Conservation (phyloP, 192 early-diverging fungal genomes). For the Podila horticola region DNA sequence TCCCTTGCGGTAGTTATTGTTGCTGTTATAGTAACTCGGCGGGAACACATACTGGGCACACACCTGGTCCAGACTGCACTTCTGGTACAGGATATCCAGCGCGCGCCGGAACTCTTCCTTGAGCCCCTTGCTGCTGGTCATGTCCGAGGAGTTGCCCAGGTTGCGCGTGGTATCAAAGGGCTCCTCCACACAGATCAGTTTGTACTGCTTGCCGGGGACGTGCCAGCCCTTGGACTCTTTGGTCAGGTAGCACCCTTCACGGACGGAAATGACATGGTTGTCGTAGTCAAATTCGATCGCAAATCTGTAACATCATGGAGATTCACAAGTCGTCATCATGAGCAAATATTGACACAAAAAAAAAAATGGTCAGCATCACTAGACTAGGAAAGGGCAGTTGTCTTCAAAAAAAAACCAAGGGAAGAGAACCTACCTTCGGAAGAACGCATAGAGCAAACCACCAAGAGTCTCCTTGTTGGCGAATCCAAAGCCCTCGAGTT, state of each 20-base stretch:
- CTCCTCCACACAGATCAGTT: constrained; percentile 91
- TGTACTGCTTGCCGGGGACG: constrained; percentile 67
- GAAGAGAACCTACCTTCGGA: constrained; percentile 66
- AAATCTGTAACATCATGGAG: constrained; percentile 50
- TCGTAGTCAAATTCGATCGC: constrained; percentile 90
- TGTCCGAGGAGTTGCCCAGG: constrained; percentile 91
- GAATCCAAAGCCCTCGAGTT: constrained; percentile 72
- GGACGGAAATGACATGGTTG: constrained; percentile 79
- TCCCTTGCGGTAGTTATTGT: background rate
- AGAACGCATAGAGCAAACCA: constrained; percentile 85
- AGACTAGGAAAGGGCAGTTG: too few relatives aligned
- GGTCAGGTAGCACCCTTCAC: constrained; percentile 81
- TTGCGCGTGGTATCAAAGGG: constrained; percentile 91
- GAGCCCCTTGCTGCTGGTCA: constrained; percentile 78
- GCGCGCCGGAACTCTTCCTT: constrained; percentile 85
- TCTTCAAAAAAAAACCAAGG: too few relatives aligned
- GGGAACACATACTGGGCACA: constrained; percentile 67
- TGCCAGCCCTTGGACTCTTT: constrained; percentile 93
- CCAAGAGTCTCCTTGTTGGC: constrained; percentile 83
- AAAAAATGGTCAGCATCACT: too few relatives aligned
- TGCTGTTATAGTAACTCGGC: constrained; percentile 24
- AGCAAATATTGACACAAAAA: constrained; percentile 63
- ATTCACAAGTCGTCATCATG: constrained; percentile 54
- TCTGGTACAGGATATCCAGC: constrained; percentile 63
- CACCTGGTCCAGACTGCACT: constrained; percentile 53